These are phyloP conservation scores for Oryza coarctata DNA, from an alignment of 176 grass and related monocot species.

Conservation along the genomic window DNA sequence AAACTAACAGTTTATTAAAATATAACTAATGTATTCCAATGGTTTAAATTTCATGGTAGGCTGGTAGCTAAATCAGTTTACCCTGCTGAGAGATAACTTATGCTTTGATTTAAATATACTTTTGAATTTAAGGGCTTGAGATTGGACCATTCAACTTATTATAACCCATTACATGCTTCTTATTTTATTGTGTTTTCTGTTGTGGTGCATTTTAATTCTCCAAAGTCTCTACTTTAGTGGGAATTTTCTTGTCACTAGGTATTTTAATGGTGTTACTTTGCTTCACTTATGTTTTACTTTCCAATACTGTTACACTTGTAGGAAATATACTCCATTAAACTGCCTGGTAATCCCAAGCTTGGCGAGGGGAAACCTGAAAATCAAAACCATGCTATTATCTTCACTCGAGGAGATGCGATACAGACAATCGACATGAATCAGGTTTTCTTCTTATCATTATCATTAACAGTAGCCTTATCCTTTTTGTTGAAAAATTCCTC, in stretches of 20 bases:
- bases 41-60: not conserved
- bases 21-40: not conserved
- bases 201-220: not conserved
- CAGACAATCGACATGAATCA: conserved; percentile 99
- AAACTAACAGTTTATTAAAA: not conserved
- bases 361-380: conserved; percentile 99
- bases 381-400: conserved; percentile 98
- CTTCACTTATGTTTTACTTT: conserved; percentile 18
- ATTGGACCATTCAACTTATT: not conserved
- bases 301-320: conserved; percentile 34
- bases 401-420: conserved; percentile 87
- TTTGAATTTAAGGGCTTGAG: not conserved
- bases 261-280: conserved; percentile 31
- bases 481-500: not conserved
- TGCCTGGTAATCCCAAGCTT: conserved; percentile 93
- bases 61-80: not conserved
- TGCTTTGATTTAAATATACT: not conserved
- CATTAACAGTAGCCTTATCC: not conserved
- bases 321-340: conserved; percentile 96
- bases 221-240: not conserved
- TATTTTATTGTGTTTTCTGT: not conserved
- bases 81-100: not conserved
- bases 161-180: not conserved
- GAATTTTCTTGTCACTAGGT: not conserved
- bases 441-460: conserved; percentile 33